Conservation (phyloP, 768 basidiomycete genomes). For the Daedalea quercina region DNA sequence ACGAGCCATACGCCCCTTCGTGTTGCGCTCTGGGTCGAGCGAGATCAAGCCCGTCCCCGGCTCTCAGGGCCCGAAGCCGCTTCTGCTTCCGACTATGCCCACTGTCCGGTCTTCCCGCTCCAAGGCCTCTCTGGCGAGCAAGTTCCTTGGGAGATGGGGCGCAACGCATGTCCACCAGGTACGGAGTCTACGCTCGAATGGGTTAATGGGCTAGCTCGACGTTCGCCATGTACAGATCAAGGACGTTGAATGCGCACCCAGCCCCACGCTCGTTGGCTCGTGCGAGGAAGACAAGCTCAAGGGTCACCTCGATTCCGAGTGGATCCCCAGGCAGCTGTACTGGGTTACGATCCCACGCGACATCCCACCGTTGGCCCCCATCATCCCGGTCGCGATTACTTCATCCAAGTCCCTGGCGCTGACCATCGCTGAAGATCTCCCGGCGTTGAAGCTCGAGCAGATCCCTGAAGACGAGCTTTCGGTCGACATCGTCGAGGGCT, state of each 20-base stretch:
- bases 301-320: neutral
- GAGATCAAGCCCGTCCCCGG: neutral
- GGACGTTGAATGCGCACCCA: neutral
- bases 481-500: neutral
- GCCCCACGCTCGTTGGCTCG: neutral
- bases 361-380: neutral
- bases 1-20: neutral
- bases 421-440: neutral
- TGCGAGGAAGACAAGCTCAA: neutral
- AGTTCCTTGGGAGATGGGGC: neutral
- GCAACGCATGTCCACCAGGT: neutral
- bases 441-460: neutral
- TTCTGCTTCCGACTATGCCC: neutral
- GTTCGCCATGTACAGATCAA: neutral
- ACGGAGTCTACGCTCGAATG: neutral
- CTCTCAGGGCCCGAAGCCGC: neutral
- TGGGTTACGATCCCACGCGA: neutral
- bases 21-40: neutral
- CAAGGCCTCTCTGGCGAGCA: neutral
- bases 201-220: neutral
- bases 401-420: neutral
- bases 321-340: neutral
- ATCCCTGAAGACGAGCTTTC: neutral
- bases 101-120: neutral
- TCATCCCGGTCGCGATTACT: neutral